Percentiles rank a stretch among this genome's conserved stretches.
Evolutionary conservation across 768 basidiomycete species (phyloP).

Genomic region (Boletus patriciae): DNA sequence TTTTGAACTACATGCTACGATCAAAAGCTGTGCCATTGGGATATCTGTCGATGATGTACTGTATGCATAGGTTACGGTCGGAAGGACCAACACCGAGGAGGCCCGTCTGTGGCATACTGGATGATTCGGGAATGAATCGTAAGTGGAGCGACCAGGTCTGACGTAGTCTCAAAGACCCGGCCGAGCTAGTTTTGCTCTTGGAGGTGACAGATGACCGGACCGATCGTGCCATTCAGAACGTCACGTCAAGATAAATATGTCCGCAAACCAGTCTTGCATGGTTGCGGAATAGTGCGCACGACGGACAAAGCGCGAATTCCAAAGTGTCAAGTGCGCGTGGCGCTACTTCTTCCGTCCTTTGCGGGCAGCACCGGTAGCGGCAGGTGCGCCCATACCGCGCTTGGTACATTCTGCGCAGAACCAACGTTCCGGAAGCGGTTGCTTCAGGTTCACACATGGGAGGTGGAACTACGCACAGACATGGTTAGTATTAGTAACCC

Average conservation of each 20-base stretch:
- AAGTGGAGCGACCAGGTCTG: not conserved
- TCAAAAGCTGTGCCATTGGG: constrained; percentile 2
- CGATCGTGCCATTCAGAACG: not conserved
- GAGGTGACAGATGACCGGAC: not conserved
- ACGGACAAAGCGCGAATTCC: not conserved
- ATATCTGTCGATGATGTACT: not conserved
- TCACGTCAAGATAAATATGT: constrained; percentile 2
- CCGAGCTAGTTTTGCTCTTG: not conserved
- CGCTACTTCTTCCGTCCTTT: constrained; percentile 45
- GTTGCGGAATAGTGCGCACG: not conserved
- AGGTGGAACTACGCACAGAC: constrained; percentile 54
- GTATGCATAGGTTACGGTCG: not conserved
- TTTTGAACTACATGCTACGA: not conserved
- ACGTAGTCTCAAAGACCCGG: not conserved
- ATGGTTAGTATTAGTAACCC: constrained; percentile 12
- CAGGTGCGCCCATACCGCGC: constrained; percentile 36
- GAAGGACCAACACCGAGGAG: not conserved
- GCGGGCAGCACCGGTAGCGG: constrained; percentile 29
- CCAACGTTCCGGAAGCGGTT: constrained; percentile 57
- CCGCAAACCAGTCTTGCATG: not conserved
- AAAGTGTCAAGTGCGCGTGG: not conserved
- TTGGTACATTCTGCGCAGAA: constrained; percentile 56
- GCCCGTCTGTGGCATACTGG: not conserved
- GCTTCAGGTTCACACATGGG: constrained; percentile 56
- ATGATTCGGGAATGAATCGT: not conserved